phyloP scores from a whole-genome alignment of 2,329 filamentous ascomycete species.

The Trichoderma sp. region DNA sequence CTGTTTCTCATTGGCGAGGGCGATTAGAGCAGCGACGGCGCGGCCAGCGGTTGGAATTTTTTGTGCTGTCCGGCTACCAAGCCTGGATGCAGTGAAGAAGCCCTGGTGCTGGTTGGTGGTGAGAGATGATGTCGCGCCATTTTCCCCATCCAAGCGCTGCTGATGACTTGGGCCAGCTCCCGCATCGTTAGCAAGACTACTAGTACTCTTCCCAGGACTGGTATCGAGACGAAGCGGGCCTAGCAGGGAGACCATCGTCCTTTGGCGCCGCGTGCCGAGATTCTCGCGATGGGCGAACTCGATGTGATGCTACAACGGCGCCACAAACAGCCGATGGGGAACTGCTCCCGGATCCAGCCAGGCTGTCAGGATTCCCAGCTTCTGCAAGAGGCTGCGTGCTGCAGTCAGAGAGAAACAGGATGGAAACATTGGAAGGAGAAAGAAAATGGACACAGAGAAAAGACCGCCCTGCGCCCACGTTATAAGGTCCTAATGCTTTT shows the following conservation, averaged over 20 bases:
- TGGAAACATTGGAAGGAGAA: no score
- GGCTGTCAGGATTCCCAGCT: not conserved
- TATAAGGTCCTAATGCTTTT: no score
- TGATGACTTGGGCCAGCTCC: not conserved
- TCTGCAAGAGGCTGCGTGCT: not conserved
- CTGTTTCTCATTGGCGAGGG: slow-evolving; percentile 10
- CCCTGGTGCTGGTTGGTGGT: not conserved
- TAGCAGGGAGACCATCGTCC: not conserved
- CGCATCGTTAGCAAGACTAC: not conserved
- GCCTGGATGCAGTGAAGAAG: slow-evolving; percentile 10
- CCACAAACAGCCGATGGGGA: slow-evolving; percentile 15
- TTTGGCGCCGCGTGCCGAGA: slow-evolving; percentile 10
- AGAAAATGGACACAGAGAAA: no score
- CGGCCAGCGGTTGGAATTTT: not conserved
- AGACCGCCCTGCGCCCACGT: no score
- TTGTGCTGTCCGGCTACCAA: not conserved
- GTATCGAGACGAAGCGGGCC: slow-evolving; percentile 1
- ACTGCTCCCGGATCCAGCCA: not conserved
- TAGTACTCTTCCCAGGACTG: not conserved
- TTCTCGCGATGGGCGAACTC: not conserved
- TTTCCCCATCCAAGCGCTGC: slow-evolving; percentile 12
- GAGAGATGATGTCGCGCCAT: slow-evolving; percentile 15
- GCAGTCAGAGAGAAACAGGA: no score
- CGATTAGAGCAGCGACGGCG: slow-evolving; percentile 12
- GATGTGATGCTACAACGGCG: slow-evolving; percentile 13